A percentile compares a stretch with the other conserved stretches of the same genome.
Conservation (phyloP, 129 eudicot species). For the Pseudognaphalium luteoalbum region DNA sequence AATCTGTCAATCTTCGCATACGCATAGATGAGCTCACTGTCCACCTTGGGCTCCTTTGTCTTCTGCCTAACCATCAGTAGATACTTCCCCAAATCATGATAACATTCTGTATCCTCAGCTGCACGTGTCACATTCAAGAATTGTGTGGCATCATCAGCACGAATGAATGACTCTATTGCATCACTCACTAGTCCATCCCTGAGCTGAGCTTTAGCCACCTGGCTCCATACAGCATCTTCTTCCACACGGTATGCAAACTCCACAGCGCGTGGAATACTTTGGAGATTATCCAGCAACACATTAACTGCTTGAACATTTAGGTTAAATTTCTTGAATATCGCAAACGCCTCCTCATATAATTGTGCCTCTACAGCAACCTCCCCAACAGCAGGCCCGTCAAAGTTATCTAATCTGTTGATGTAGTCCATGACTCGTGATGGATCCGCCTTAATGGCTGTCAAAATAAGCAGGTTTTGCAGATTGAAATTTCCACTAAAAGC, state of each 20-base stretch:
- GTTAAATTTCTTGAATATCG: constrained; percentile 90
- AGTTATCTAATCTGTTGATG: constrained; percentile 79
- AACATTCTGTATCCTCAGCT: constrained; percentile 74
- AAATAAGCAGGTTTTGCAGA: constrained; percentile 80
- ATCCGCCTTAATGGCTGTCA: constrained; percentile 92
- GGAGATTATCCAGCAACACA: constrained; percentile 75
- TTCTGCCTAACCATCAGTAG: constrained; percentile 93
- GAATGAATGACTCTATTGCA: constrained; percentile 96
- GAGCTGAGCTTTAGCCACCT: constrained; percentile 95
- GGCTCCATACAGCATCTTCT: constrained; percentile 99
- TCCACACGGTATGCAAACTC: constrained; percentile 97
- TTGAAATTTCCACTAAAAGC: constrained; percentile 94
- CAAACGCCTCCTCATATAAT: constrained; percentile 86
- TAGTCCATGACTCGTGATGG: constrained; percentile 93
- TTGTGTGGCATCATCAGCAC: constrained; percentile 90
- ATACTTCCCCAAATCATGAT: constrained; percentile 79
- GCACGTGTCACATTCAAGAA: constrained; percentile 83
- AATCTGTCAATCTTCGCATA: constrained; percentile 89
- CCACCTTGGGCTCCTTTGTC: constrained; percentile 91
- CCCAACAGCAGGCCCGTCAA: constrained; percentile 97
- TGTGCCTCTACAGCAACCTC: constrained; percentile 95
- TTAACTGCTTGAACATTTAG: constrained; percentile 90
- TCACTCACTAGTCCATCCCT: constrained; percentile 85
- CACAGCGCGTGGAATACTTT: constrained; percentile 79
- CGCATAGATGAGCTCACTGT: constrained; percentile 90